Percentiles rank a stretch among this genome's conserved stretches.
Conservation (phyloP, 345 rosid species). For the Rhodomyrtus tomentosa region DNA sequence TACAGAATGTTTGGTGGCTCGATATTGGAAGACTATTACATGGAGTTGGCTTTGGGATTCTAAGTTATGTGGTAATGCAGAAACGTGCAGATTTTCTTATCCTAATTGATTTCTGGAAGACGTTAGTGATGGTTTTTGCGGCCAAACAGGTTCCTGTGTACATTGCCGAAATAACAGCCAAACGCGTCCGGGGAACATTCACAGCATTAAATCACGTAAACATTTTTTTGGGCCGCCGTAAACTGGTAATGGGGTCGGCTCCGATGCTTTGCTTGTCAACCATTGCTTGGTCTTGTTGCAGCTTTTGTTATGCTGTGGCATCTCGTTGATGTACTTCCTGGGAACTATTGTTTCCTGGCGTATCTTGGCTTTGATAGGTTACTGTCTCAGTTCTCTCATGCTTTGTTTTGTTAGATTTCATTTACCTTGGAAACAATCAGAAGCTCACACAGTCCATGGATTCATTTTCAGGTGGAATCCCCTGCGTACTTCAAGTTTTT, state of each 20-base stretch:
- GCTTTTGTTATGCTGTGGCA: slow-evolving; percentile 12
- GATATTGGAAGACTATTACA: slow-evolving; percentile 20
- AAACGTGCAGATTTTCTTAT: neutral
- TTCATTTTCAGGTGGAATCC: too few relatives aligned
- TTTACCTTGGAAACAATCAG: too few relatives aligned
- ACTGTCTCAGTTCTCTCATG: too few relatives aligned
- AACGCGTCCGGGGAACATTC: slow-evolving; percentile 3
- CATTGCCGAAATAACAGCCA: neutral
- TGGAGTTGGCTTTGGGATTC: slow-evolving; percentile 21
- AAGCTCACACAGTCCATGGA: too few relatives aligned
- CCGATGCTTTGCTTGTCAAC: neutral
- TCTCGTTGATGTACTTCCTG: neutral
- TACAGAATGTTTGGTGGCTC: slow-evolving; percentile 16
- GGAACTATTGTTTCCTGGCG: too few relatives aligned
- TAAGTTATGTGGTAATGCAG: slow-evolving; percentile 19
- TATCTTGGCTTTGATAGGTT: too few relatives aligned
- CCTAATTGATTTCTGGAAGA: neutral
- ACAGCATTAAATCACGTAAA: slow-evolving; percentile 2
- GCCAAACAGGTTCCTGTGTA: slow-evolving; percentile 4
- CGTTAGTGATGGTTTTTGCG: too few relatives aligned
- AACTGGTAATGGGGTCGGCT: neutral
- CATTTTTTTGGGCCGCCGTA: neutral
- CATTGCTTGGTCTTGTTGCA: neutral
- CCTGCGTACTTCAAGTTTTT: too few relatives aligned
- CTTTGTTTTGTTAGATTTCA: too few relatives aligned